phyloP scores from a whole-genome alignment of 129 eudicot genomes.

The Sambucus nigra region DNA sequence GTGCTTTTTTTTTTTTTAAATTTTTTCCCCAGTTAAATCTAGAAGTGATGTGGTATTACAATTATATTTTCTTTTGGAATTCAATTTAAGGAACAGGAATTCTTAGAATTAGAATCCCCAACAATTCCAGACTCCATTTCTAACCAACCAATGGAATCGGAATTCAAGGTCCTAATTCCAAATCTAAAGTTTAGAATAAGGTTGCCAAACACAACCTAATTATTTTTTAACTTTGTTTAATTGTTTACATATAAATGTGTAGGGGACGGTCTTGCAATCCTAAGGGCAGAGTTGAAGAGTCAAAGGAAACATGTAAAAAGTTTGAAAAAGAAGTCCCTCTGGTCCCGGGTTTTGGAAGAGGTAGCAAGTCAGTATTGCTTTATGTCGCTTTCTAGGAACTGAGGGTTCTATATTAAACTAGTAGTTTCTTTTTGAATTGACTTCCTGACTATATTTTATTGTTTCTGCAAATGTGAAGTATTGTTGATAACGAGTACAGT shows the following conservation, averaged over 20 bases:
- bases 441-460: not conserved
- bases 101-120: no score
- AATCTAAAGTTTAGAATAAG: no score
- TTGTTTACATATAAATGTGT: conserved; percentile 6
- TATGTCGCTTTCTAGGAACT: conserved; percentile 2
- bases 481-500: not conserved
- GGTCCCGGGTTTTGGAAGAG: conserved; percentile 94
- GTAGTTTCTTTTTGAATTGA: not conserved
- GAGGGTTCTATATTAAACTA: not conserved
- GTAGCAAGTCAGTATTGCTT: conserved; percentile 25
- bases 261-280: conserved; percentile 82
- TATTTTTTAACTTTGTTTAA: not conserved
- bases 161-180: no score
- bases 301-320: conserved; percentile 85
- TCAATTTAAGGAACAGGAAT: no score
- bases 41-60: no score
- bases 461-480: not conserved
- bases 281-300: conserved; percentile 82
- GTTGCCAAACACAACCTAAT: no score
- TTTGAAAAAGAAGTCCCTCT: conserved; percentile 84
- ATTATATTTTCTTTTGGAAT: no score
- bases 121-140: no score
- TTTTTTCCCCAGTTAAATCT: no score
- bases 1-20: no score
- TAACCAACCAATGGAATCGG: no score